Conservation (phyloP, 768 basidiomycete genomes). For the Multifurca ochricompacta region DNA sequence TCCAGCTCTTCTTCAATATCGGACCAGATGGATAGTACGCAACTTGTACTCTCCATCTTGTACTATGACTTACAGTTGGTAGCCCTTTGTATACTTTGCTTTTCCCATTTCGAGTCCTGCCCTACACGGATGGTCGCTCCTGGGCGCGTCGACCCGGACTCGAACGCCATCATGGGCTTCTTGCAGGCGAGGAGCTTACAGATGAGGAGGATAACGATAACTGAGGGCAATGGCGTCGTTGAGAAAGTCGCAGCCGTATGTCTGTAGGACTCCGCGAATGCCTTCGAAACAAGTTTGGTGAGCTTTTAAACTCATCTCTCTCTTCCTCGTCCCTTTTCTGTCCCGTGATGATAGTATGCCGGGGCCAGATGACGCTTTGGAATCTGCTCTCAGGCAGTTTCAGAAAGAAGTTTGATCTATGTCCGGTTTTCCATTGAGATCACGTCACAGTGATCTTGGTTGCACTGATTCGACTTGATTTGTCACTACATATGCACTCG, state of each 20-base stretch:
- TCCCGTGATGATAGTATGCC: constrained; percentile 57
- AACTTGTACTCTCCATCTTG: not conserved
- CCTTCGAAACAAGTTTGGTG: not conserved
- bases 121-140: constrained; percentile 75
- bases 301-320: constrained; percentile 16
- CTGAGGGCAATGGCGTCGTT: not conserved
- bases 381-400: constrained; percentile 22
- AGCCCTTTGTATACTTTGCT: constrained; percentile 78
- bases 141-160: constrained; percentile 71
- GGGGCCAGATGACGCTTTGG: constrained; percentile 83
- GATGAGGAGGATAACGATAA: constrained; percentile 61
- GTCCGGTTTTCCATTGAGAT: constrained; percentile 40
- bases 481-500: too few relatives aligned
- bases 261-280: not conserved
- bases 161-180: constrained; percentile 51
- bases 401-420: constrained; percentile 46
- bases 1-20: constrained; percentile 83
- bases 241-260: not conserved
- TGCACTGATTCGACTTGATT: not conserved
- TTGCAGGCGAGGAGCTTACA: constrained; percentile 80
- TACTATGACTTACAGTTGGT: not conserved
- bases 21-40: constrained; percentile 77
- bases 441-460: not conserved
- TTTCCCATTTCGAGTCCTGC: constrained; percentile 69
- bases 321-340: constrained; percentile 3